Base-by-base conservation (phyloP, 768 basidiomycete genomes). In the Tricholoma terreum region DNA sequence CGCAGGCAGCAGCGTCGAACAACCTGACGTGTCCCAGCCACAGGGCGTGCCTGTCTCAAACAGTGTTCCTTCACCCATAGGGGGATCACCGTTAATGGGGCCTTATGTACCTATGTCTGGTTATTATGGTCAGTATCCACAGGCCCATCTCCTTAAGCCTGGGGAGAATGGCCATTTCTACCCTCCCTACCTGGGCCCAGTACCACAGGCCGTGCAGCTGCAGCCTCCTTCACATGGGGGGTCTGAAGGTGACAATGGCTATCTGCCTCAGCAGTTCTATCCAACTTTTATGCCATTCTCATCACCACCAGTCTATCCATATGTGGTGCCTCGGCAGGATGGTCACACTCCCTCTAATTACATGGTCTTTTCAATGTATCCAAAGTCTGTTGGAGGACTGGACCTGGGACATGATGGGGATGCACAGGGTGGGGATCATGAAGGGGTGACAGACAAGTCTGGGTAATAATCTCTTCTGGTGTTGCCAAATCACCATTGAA, bases 91-190 rank as follows among this genome's bases (percentile, higher is more conserved):
- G 19, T 58, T 77, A 45, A 75, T 81, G 68, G 73, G 74, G 36
- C 69, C 79, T 50, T 87, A 82, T 71, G 76, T 85, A 71, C 77
- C 83, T 62, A 78, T 81, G 50, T 75, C 82, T 46, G 77, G 78
- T 42, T 81, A 81, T 61, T 85, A 82, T 58, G 74, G 77, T 63
- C 82, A 84, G 62, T 85, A 84, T 69, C 73, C 83, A 22, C 72
- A 77, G 36, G 68, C 76, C 57, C 71, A 73, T 35, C 67, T 77
- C 56, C 69, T 79, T 42, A 84, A 84, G 69, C 81, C 82, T 19
- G 78, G 80, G n/a, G 75, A 77, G 51, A 75, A 80, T 61, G 71
- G 73, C 21, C 74, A 82, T 36, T 64, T 82, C 40, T 86, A 83
- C 50, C 67, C 69, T 56, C 69, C 67, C 55, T 70, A 71, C 60